Percentiles rank a stretch among this genome's conserved stretches.
Evolutionary conservation across 1,284 basidiomycete genomes (phyloP).

Genomic region (Schizopora paradoxa): DNA sequence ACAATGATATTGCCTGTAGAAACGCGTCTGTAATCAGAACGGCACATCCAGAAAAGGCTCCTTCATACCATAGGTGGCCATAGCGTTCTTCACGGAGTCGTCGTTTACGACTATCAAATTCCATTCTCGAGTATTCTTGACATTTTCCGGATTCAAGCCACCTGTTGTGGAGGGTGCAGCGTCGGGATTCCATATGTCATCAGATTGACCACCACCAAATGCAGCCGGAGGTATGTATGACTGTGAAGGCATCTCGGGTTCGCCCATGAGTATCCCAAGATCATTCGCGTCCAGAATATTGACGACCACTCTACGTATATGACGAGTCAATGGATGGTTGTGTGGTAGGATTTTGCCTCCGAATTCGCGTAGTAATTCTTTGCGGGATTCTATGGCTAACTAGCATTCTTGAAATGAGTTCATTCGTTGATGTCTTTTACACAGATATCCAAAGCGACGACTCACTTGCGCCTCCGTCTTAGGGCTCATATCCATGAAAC

Average conservation of each 20-base stretch:
- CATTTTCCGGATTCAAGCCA: slow-evolving; percentile 26
- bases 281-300: slow-evolving; percentile 72
- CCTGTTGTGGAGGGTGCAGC: slow-evolving; percentile 20
- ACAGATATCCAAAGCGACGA: slow-evolving; percentile 17
- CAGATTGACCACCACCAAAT: background rate
- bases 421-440: background rate
- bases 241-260: slow-evolving; percentile 9
- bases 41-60: slow-evolving; percentile 1
- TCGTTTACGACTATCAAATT: slow-evolving; percentile 82
- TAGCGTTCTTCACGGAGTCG: slow-evolving; percentile 70
- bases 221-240: background rate
- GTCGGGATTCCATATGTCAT: slow-evolving; percentile 17
- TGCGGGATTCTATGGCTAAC: slow-evolving; percentile 48
- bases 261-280: slow-evolving; percentile 53
- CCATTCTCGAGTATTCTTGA: slow-evolving; percentile 45
- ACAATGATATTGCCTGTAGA: slow-evolving; percentile 70
- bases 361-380: slow-evolving; percentile 52
- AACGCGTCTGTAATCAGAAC: slow-evolving; percentile 5
- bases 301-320: slow-evolving; percentile 66
- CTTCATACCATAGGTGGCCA: slow-evolving; percentile 63
- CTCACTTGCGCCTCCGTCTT: slow-evolving; percentile 42
- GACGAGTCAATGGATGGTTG: slow-evolving; percentile 58
- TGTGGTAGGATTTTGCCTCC: slow-evolving; percentile 57
- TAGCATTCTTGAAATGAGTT: slow-evolving; percentile 22
- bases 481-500: slow-evolving; percentile 76